phyloP scores from a whole-genome alignment of 2,329 filamentous ascomycete genomes.

The Gnomoniopsis sp. region DNA sequence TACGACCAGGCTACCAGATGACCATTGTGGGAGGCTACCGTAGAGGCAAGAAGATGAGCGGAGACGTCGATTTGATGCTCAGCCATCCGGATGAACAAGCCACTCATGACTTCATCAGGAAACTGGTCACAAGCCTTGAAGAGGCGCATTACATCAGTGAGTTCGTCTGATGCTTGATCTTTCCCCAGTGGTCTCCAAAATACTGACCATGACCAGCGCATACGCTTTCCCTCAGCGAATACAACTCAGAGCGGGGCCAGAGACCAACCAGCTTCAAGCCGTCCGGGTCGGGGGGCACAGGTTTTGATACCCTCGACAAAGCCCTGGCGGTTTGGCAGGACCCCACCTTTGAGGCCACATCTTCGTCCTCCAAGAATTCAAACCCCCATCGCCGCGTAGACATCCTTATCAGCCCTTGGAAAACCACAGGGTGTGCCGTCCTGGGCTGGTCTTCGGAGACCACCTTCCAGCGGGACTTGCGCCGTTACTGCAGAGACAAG shows the following conservation, averaged over 20 bases:
- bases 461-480: conserved; percentile 84
- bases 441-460: conserved; percentile 86
- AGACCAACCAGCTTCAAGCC: conserved; percentile 48
- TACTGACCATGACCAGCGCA: not conserved
- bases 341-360: conserved; percentile 43
- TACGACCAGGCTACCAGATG: conserved; percentile 55
- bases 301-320: conserved; percentile 89
- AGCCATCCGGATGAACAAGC: conserved; percentile 69
- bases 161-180: not conserved
- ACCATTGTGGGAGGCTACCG: conserved; percentile 77
- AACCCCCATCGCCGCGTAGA: conserved; percentile 83
- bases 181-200: not conserved
- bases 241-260: conserved; percentile 71
- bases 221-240: conserved; percentile 48
- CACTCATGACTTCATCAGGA: conserved; percentile 67
- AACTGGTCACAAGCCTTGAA: conserved; percentile 71
- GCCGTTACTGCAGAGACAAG: conserved; percentile 72
- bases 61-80: conserved; percentile 84
- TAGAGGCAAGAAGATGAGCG: conserved; percentile 67
- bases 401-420: conserved; percentile 88
- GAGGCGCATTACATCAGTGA: conserved; percentile 61
- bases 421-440: conserved; percentile 82
- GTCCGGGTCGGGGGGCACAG: conserved; percentile 42
- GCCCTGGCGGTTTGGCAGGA: conserved; percentile 91
- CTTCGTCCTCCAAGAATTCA: conserved; percentile 52